A percentile compares a stretch with the other conserved stretches of the same genome.
phyloP scores from a whole-genome alignment of 768 basidiomycete species.

The Russula sp. region DNA sequence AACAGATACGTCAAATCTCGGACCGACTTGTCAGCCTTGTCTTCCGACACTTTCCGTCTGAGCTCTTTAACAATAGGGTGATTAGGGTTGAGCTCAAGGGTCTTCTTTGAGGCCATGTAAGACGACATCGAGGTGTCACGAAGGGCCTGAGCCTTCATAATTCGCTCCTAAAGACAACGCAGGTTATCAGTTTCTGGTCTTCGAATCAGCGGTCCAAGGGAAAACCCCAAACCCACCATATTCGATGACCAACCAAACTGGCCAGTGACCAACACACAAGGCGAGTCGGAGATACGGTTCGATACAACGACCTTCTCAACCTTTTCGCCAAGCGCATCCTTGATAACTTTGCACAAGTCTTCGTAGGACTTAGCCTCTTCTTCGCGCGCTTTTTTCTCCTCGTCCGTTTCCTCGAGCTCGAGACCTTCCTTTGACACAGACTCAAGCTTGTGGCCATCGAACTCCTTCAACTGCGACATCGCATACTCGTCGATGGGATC shows the following conservation, averaged over 20 bases:
- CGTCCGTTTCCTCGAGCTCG: constrained; percentile 98
- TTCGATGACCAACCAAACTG: constrained; percentile 99
- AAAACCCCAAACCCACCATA: constrained; percentile 76
- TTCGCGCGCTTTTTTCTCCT: constrained; percentile 92
- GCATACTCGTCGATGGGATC: constrained; percentile 99
- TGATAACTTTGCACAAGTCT: constrained; percentile 91
- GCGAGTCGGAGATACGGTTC: constrained; percentile 96
- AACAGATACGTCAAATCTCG: constrained; percentile 93
- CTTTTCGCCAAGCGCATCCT: constrained; percentile 98
- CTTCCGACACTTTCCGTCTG: constrained; percentile 91
- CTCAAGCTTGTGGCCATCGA: constrained; percentile 94
- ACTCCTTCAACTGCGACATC: constrained; percentile 98
- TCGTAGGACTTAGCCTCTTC: constrained; percentile 77
- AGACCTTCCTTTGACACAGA: constrained; percentile 99
- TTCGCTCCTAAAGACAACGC: constrained; percentile 68
- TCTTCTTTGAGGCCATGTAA: constrained; percentile 99
- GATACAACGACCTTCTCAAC: constrained; percentile 99
- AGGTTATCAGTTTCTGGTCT: neutral
- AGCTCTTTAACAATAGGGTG: constrained; percentile 96
- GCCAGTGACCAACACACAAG: constrained; percentile 95
- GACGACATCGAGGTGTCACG: constrained; percentile 97
- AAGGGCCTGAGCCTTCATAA: constrained; percentile 98
- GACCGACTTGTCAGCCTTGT: constrained; percentile 98
- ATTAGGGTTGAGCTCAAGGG: constrained; percentile 88
- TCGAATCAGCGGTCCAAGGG: neutral